Evolutionary conservation across 805 yeast species (phyloP).

Genomic region (Ogataea neopini): DNA sequence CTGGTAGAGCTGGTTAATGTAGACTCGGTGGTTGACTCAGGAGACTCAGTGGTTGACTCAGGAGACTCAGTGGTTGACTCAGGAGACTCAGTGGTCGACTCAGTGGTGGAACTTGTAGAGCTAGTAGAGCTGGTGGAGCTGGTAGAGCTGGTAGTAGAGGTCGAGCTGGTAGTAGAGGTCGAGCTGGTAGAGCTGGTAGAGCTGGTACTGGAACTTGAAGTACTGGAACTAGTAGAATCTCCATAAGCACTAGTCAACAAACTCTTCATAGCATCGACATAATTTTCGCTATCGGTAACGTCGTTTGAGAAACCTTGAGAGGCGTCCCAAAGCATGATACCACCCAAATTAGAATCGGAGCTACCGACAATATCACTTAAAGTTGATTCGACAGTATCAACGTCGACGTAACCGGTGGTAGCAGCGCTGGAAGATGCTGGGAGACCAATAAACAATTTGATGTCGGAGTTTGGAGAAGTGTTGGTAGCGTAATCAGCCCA

Average conservation of each 20-base stretch:
- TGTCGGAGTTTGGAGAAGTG: constrained; percentile 64
- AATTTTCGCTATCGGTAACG: constrained; percentile 42
- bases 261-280: constrained; percentile 31
- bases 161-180: constrained; percentile 3
- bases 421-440: constrained; percentile 60
- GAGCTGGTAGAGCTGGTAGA: constrained; percentile 11
- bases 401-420: constrained; percentile 54
- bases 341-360: constrained; percentile 52
- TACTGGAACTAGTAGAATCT: constrained; percentile 17
- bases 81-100: no score
- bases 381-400: constrained; percentile 38
- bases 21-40: no score
- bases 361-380: constrained; percentile 23
- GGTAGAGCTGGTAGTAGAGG: constrained; percentile 6
- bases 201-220: constrained; percentile 13
- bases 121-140: constrained; percentile 8
- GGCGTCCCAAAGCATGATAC: constrained; percentile 87
- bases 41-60: no score
- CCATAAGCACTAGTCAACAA: constrained; percentile 20
- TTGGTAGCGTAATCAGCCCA: constrained; percentile 67
- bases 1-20: no score
- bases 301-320: constrained; percentile 54
- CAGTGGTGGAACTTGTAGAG: constrained; percentile 11
- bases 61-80: no score
- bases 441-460: constrained; percentile 72